These are phyloP conservation scores for Aspergillus bridgeri DNA, from an alignment of 495 filamentous ascomycete species.

Conservation along the genomic window DNA sequence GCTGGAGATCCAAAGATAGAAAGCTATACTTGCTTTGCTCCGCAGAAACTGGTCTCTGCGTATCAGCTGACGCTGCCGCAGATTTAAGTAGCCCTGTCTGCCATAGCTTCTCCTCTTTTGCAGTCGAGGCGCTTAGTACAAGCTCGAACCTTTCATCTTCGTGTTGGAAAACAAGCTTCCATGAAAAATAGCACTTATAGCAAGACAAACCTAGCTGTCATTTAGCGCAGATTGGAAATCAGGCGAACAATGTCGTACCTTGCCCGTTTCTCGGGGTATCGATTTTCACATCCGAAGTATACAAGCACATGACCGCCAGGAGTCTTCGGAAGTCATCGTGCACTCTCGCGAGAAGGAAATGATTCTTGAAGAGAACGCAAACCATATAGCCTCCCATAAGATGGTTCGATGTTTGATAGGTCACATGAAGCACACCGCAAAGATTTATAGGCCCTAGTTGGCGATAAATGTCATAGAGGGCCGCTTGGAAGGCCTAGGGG, in stretches of 20 bases:
- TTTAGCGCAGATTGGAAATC: background rate
- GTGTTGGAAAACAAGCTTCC: conserved; percentile 88
- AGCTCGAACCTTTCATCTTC: conserved; percentile 76
- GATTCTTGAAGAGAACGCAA: conserved; percentile 78
- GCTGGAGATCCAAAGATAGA: conserved; percentile 63
- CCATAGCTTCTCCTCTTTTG: conserved; percentile 79
- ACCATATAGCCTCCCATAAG: conserved; percentile 79
- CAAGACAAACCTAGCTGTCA: conserved; percentile 69
- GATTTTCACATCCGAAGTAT: conserved; percentile 64
- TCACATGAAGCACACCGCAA: conserved; percentile 83
- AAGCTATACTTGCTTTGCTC: conserved; percentile 43
- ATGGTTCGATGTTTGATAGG: conserved; percentile 67
- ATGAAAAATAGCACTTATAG: conserved; percentile 79
- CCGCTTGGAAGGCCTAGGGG: conserved; percentile 21
- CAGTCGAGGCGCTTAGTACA: conserved; percentile 83
- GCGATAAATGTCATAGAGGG: conserved; percentile 55
- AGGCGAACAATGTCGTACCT: conserved; percentile 50
- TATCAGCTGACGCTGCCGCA: conserved; percentile 23
- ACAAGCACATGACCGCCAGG: conserved; percentile 70
- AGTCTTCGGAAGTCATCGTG: conserved; percentile 59
- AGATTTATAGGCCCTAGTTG: conserved; percentile 77
- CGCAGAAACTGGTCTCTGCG: conserved; percentile 22
- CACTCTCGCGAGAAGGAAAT: conserved; percentile 72
- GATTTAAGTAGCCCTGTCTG: conserved; percentile 39
- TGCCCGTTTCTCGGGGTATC: conserved; percentile 77